A percentile compares a stretch with the other conserved stretches of the same genome.
These are phyloP conservation scores for Epicoccum sorghinum DNA, from an alignment of 2,329 filamentous ascomycete species.

Conservation along the genomic window DNA sequence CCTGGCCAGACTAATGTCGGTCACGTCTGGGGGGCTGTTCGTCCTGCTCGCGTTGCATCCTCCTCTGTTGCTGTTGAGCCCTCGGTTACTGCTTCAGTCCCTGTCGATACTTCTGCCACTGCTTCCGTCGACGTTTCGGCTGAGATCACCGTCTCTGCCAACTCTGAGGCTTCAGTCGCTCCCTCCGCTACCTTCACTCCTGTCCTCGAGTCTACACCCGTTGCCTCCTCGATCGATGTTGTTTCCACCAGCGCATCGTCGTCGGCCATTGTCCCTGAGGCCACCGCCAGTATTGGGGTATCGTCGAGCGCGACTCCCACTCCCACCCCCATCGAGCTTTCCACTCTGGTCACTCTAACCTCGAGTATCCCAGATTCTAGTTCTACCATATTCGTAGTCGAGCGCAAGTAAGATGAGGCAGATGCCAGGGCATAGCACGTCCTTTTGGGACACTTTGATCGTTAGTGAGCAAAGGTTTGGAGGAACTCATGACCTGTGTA, in stretches of 20 bases:
- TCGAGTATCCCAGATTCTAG: no score
- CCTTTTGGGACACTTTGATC: no score
- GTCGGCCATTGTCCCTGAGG: neutral
- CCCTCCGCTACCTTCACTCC: no score
- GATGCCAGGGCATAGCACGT: no score
- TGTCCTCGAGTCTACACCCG: no score
- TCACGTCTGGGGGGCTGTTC: slow-evolving; percentile 2
- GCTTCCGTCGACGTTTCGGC: neutral
- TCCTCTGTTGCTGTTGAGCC: neutral
- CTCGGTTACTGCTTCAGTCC: neutral
- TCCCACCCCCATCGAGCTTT: neutral
- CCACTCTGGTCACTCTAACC: neutral
- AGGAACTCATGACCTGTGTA: no score
- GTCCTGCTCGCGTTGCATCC: neutral
- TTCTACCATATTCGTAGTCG: no score
- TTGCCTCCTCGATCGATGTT: no score
- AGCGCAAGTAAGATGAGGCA: no score
- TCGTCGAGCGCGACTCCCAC: neutral
- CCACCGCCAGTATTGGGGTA: neutral
- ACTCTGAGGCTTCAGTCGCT: neutral
- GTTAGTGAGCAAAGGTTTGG: no score
- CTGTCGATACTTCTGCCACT: neutral
- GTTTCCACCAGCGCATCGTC: no score
- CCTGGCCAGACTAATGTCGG: neutral
- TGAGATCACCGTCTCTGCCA: no score